Percentiles rank a stretch among this genome's conserved stretches.
phyloP scores from a whole-genome alignment of 2,329 filamentous ascomycete genomes.

The Magnaporthiopsis incrustans region DNA sequence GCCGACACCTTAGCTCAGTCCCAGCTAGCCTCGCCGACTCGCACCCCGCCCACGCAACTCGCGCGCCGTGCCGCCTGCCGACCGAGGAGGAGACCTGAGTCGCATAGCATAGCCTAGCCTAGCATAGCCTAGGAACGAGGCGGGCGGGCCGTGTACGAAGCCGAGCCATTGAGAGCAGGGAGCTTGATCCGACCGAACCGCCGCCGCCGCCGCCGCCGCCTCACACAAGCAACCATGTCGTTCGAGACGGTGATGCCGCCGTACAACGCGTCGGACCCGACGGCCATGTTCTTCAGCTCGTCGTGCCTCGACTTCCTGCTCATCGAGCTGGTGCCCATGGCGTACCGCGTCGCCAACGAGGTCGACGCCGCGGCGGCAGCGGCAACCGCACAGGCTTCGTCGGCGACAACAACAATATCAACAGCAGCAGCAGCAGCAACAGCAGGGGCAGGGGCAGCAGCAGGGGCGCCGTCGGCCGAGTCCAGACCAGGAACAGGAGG shows the following conservation, averaged over 20 bases:
- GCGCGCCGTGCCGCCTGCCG: too few relatives aligned
- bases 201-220: too few relatives aligned
- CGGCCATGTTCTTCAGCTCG: slow-evolving; percentile 65
- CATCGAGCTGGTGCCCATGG: slow-evolving; percentile 93
- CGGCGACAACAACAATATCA: slow-evolving; percentile 11
- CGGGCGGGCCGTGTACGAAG: background rate
- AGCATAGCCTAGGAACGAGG: background rate
- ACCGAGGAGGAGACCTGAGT: background rate
- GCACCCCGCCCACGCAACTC: background rate
- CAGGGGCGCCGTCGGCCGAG: slow-evolving; percentile 8
- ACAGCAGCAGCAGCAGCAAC: slow-evolving; percentile 10
- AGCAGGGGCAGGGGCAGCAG: background rate
- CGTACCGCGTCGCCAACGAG: slow-evolving; percentile 75
- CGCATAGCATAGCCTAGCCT: too few relatives aligned
- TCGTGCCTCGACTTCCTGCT: slow-evolving; percentile 91
- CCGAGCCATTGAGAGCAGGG: too few relatives aligned
- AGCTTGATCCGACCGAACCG: too few relatives aligned
- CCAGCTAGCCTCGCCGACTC: too few relatives aligned
- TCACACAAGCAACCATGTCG: slow-evolving; percentile 46
- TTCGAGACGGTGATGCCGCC: slow-evolving; percentile 63
- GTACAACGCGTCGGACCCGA: slow-evolving; percentile 65
- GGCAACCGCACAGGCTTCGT: slow-evolving; percentile 12
- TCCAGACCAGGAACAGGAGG: slow-evolving; percentile 8
- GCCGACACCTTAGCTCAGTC: background rate
- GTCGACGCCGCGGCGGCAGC: slow-evolving; percentile 48